Conservation (phyloP, 1,139 yeast species). For the Geotrichum candidum region DNA sequence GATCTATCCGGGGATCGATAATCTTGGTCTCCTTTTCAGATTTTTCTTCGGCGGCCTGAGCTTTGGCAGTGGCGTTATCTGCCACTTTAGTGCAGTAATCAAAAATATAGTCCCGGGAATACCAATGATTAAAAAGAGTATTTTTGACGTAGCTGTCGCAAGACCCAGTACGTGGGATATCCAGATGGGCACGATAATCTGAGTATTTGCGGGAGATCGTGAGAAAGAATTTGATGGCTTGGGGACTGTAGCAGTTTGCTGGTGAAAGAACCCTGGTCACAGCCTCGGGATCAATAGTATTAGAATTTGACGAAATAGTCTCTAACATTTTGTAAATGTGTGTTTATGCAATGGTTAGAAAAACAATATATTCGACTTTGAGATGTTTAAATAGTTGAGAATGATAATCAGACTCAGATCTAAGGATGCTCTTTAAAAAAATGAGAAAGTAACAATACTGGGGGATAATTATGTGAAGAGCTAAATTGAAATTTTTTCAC, state of each 20-base stretch:
- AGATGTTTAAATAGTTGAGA: neutral
- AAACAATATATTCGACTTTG: neutral
- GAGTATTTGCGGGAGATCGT: constrained; percentile 26
- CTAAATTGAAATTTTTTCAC: neutral
- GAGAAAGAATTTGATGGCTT: constrained; percentile 26
- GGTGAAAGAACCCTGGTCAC: constrained; percentile 23
- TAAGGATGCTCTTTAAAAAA: neutral
- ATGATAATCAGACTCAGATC: neutral
- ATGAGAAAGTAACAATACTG: neutral
- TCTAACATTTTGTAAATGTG: neutral
- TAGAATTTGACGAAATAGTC: neutral
- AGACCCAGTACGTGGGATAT: constrained; percentile 26
- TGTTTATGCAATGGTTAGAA: neutral
- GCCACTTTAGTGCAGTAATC: constrained; percentile 31
- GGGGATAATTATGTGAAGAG: neutral
- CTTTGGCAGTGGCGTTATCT: constrained; percentile 13
- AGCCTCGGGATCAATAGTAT: constrained; percentile 10
- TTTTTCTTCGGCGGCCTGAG: neutral
- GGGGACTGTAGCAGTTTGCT: constrained; percentile 25
- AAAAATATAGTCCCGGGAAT: constrained; percentile 29
- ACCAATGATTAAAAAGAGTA: constrained; percentile 33
- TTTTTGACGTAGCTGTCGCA: constrained; percentile 27
- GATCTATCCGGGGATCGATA: constrained; percentile 34
- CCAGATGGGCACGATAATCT: constrained; percentile 26
- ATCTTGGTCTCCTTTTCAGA: constrained; percentile 4